Evolutionary conservation across 2,329 filamentous ascomycete genomes (phyloP), one percentile per base, ranked within the genome.

Genomic region (Calonectria montana): DNA sequence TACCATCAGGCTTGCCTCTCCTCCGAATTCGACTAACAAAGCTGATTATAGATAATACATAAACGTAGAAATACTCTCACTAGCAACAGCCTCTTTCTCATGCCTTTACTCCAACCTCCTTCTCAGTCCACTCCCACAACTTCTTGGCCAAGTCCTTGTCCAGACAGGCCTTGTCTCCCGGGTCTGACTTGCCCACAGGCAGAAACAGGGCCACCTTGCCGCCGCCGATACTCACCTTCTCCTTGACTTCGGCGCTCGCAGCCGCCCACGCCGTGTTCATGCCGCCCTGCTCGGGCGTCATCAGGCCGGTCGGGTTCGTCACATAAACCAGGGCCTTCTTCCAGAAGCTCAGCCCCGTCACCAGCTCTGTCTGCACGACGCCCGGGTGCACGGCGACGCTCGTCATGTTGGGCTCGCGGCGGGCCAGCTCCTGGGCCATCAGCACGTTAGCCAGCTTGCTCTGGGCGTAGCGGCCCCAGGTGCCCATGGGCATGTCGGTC

Each of bases 341-440:
- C 75, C 75, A 77, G 6, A 76, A 76, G 2, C 72, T 53, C 70
- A 81, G 55, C 18, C 72, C 69, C 5, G 73, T 76, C 23, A 78
- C 72, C 27, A 83, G 74, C 27, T 73, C 74, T 2, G 83, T 84
- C 16, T 73, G 68, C 2, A 83, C 80, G 7, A 84, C 78, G 2
- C 88, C 88, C 0, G 88, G 88, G 67, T 90, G 88, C 1, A 90
- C 75, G 0, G 86, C 83, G 12, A 89, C 82, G 25, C 84, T 83
- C 25, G 81, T 82, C 2, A 88, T 80, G 21, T 82, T 74, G 0
- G 86, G 86, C 66, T 86, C 82, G 1, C 84, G 83, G 8, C 84
- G 82, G 3, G 85, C 85, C 5, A 89, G 74, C 73, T 88, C 85
- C 0, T 82, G 76, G 3, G 86, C 86, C 57, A 86, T 86, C 6